Percentiles rank a stretch among this genome's conserved stretches.
phyloP scores from a whole-genome alignment of 768 basidiomycete genomes.

The Xerocomus spinulosus region DNA sequence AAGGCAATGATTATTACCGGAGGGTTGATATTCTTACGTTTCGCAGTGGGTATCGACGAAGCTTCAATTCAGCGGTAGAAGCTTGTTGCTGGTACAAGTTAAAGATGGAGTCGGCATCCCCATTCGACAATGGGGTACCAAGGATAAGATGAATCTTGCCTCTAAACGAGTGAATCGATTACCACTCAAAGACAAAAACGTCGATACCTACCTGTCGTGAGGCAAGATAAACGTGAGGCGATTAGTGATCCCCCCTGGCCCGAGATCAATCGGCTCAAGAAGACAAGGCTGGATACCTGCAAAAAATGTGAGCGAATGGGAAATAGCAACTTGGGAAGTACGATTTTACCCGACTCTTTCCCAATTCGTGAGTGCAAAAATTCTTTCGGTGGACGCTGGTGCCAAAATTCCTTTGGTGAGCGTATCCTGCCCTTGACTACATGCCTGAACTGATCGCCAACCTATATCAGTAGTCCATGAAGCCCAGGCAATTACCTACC shows the following conservation, averaged over 20 bases:
- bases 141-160: conserved; percentile 60
- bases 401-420: conserved; percentile 37
- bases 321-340: neutral
- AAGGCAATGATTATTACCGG: conserved; percentile 6
- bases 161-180: conserved; percentile 22
- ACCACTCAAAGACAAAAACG: neutral
- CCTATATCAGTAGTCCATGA: neutral
- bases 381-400: conserved; percentile 21
- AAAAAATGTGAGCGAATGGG: neutral
- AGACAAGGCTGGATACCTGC: conserved; percentile 18
- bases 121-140: conserved; percentile 35
- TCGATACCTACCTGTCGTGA: conserved; percentile 35
- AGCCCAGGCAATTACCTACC: conserved; percentile 33
- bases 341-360: conserved; percentile 26
- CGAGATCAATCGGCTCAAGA: conserved; percentile 19
- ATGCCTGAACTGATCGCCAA: conserved; percentile 11
- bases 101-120: conserved; percentile 54
- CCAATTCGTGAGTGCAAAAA: conserved; percentile 28
- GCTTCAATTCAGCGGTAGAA: conserved; percentile 46
- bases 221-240: conserved; percentile 51
- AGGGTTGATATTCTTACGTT: conserved; percentile 36
- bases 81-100: conserved; percentile 65
- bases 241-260: conserved; percentile 20
- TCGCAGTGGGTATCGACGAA: conserved; percentile 70
- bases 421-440: conserved; percentile 21